These are phyloP conservation scores for Skeletonema menzelii DNA, from an alignment of 108 stramenopile species.

Conservation along the genomic window DNA sequence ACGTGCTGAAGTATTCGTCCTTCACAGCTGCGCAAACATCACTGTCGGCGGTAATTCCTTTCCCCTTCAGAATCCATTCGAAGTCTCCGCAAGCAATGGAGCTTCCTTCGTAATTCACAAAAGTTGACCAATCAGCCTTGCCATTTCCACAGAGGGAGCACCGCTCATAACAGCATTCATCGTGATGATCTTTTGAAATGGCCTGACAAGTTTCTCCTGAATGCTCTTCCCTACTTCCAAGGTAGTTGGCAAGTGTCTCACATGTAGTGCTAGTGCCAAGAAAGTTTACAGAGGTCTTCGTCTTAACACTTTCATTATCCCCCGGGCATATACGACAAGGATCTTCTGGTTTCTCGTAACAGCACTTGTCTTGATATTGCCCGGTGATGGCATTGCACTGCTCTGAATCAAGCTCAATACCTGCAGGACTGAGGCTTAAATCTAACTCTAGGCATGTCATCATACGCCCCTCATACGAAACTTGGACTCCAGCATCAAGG, in stretches of 20 bases:
- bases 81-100: constrained; percentile 49
- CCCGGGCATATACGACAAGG: constrained; percentile 43
- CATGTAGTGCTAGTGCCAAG: constrained; percentile 46
- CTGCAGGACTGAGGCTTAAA: constrained; percentile 24
- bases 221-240: constrained; percentile 47
- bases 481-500: constrained; percentile 45
- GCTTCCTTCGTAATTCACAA: constrained; percentile 31
- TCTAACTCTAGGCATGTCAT: constrained; percentile 51
- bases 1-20: constrained; percentile 36
- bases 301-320: constrained; percentile 23
- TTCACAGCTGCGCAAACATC: constrained; percentile 39
- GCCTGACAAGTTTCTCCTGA: constrained; percentile 26
- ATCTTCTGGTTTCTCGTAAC: constrained; percentile 37
- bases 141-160: constrained; percentile 44
- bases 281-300: constrained; percentile 29
- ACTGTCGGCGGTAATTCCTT: constrained; percentile 31
- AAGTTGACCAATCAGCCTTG: constrained; percentile 48
- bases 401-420: constrained; percentile 32
- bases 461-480: constrained; percentile 38
- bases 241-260: constrained; percentile 48
- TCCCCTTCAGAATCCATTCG: constrained; percentile 42
- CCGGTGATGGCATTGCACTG: constrained; percentile 28
- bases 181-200: constrained; percentile 26
- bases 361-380: constrained; percentile 31
- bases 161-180: constrained; percentile 39